Conservation (phyloP, 805 yeast species). For the Starmerella scarabaei region DNA sequence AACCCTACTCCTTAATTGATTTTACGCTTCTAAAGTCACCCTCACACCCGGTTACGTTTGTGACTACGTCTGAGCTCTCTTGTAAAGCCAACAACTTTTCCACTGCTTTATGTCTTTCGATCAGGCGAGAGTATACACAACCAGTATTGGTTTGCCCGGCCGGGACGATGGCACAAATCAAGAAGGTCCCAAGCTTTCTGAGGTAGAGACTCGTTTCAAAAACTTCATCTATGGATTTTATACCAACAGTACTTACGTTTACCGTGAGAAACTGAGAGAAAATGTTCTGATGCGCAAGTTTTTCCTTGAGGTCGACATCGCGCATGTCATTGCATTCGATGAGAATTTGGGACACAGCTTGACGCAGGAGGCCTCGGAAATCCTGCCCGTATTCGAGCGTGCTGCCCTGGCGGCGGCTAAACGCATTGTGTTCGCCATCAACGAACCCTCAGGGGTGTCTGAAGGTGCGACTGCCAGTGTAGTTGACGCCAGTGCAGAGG, state of each 20-base stretch:
- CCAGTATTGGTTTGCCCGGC: conserved; percentile 71
- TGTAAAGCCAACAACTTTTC: neutral
- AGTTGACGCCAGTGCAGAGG: neutral
- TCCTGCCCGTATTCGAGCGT: conserved; percentile 72
- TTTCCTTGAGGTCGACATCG: conserved; percentile 60
- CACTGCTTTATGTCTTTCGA: conserved; percentile 28
- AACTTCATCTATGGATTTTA: conserved; percentile 76
- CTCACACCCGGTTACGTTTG: neutral
- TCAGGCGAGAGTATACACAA: conserved; percentile 32
- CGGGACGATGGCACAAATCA: conserved; percentile 36
- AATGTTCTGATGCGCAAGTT: conserved; percentile 67
- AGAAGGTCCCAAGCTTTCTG: conserved; percentile 29
- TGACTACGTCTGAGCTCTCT: too few species aligned
- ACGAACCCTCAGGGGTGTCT: conserved; percentile 15
- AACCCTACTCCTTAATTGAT: conserved; percentile 13
- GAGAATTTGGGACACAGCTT: conserved; percentile 79
- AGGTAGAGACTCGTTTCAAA: conserved; percentile 39
- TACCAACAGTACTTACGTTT: conserved; percentile 66
- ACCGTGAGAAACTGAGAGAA: conserved; percentile 77
- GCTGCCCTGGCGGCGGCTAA: conserved; percentile 54
- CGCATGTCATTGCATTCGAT: conserved; percentile 74
- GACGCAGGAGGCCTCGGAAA: conserved; percentile 74
- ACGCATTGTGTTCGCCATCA: conserved; percentile 33
- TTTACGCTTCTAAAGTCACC: neutral
- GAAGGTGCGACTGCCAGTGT: neutral